Evolutionary conservation across 768 basidiomycete genomes (phyloP).

Genomic region (Tylopilus sp.): DNA sequence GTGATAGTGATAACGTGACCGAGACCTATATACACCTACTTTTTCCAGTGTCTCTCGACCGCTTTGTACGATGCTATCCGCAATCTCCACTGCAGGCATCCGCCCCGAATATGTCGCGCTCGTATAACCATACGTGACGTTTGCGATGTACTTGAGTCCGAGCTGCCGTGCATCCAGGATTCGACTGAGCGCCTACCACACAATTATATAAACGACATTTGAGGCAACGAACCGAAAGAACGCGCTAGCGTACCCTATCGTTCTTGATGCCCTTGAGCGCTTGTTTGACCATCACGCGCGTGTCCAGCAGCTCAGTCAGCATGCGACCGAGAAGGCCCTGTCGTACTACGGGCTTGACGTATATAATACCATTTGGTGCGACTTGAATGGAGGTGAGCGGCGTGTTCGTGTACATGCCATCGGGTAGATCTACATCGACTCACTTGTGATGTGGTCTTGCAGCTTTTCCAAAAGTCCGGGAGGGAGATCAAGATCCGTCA

Average conservation of each 20-base stretch:
- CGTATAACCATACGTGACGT: conserved; percentile 96
- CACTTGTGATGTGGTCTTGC: conserved; percentile 75
- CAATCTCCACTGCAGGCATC: conserved; percentile 98
- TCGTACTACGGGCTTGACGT: conserved; percentile 80
- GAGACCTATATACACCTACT: conserved; percentile 38
- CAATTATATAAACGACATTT: neutral
- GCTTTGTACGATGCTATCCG: conserved; percentile 96
- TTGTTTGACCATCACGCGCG: conserved; percentile 96
- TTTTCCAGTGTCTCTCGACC: conserved; percentile 95
- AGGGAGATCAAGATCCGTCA: conserved; percentile 65
- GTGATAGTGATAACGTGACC: neutral
- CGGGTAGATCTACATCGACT: conserved; percentile 14
- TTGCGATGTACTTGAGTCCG: conserved; percentile 89
- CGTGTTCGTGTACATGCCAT: neutral
- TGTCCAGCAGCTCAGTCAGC: conserved; percentile 89
- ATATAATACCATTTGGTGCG: conserved; percentile 93
- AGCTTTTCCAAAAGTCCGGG: conserved; percentile 66
- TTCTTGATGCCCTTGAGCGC: conserved; percentile 81
- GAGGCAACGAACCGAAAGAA: neutral
- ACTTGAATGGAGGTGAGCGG: conserved; percentile 44
- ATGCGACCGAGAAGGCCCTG: conserved; percentile 86
- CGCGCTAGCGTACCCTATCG: conserved; percentile 57
- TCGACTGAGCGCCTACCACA: conserved; percentile 58
- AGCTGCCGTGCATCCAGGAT: conserved; percentile 90
- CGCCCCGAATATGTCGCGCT: conserved; percentile 91